Evolutionary conservation across 2,329 filamentous ascomycete genomes (phyloP), one percentile per base, ranked within the genome.

Genomic region (Boeremia exigua): DNA sequence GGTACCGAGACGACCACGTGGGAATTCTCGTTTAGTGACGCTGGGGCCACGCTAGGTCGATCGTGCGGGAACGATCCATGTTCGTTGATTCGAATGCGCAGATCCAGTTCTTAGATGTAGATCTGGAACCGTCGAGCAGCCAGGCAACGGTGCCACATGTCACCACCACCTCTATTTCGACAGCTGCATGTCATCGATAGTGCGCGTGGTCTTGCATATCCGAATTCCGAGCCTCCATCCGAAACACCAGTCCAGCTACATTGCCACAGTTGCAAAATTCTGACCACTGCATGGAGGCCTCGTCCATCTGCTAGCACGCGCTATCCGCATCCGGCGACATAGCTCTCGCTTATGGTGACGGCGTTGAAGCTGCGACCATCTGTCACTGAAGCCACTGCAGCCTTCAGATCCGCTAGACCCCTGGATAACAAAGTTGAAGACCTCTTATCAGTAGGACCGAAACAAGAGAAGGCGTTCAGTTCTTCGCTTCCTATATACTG

Each of bases 61-160:
- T 55, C 52, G 52, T 49, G 52, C 52, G 52, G 52, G 46, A 49
- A 23, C 28, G 39, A 55, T 14, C 52, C 29, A 19, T 34, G 34
- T 49, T 49, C 45, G 39, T 34, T 38, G 51, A 48, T 54, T 54
- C 25, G 52, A 11, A 45, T 45, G 44, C 33, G 52, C 39, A 54
- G 52, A 54, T 46, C 36, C n/a, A 40, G 39, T 37, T 48, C 46
- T 44, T 49, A 54, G 44, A 27, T 6, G 27, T 34, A 14, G 46
- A 55, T 49, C 52, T 55, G 40, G 33, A 49, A 45, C 28, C 23
- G 28, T 34, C 34, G 49, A 46, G 10, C 34, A 23, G 39, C 14
- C 36, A n/a, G 46, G 46, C 29, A 39, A 36, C 29, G 34, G 34
- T 55, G 19, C 34, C 29, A 33, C 8, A 32, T 49, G 29, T 46